Base-by-base conservation (phyloP, 2,329 filamentous ascomycete genomes). In the Orbilia oligospora region DNA sequence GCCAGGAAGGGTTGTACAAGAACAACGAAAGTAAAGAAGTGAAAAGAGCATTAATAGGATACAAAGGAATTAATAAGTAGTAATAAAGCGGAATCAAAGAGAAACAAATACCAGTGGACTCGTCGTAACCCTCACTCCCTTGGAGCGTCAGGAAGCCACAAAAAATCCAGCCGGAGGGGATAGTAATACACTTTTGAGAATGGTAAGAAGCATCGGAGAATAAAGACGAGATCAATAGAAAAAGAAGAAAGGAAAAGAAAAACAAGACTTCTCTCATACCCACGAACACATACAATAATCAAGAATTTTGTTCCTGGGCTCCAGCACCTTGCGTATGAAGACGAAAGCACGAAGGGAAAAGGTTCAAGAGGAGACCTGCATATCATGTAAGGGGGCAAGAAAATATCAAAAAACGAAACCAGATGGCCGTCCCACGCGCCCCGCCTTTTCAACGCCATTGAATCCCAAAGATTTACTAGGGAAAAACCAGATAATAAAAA, bases 131-230 rank as follows among this genome's bases (percentile, higher is more conserved):
- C 36, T 22, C 33, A 14, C 20, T 36, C 61, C 5, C 61, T 49
- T 24, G 44, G 44, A 65, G 46, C 61, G 16, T n/a, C 22, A 36
- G 16, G n/a, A 27, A 41, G 30, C 36, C 51, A 61, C 48, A 24
- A 24, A 18, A 64, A 9, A 48, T 16, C 27, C 20, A 33, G 36
- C n/a, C 51, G n/a, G 16, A 38, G 36, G 24, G 55, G 18, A 61
- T 75, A 75, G 53, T 75, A 75, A 75, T 75, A 75, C 71, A 75
- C n/a, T 75, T 55, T 55, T 51, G 67, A 46, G 63, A 73, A 73
- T 61, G 63, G 49, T 67, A 73, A 64, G 48, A 51, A 61, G 36
- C 56, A 61, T 44, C 20, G 44, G 36, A 61, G 18, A 58, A 27
- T 24, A 61, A 61, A 36, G n/a, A n/a, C n/a, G n/a, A 44, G 33